Conservation (phyloP, 768 basidiomycete genomes). For the Candolleomyces eurysporus region DNA sequence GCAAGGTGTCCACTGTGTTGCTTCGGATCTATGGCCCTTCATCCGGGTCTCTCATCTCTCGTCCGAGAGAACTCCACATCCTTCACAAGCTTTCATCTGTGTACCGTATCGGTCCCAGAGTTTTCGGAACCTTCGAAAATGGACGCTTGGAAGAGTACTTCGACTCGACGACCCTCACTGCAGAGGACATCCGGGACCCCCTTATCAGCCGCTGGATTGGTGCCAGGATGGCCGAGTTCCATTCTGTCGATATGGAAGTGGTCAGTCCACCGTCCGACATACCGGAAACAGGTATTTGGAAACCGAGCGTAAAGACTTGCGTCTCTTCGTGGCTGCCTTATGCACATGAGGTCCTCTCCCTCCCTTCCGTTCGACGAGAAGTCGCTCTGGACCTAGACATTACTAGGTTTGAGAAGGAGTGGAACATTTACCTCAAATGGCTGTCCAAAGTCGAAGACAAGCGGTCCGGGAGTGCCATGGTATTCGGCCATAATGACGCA, state of each 20-base stretch:
- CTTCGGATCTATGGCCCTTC: conserved; percentile 92
- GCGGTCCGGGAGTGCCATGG: conserved; percentile 61
- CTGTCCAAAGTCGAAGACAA: conserved; percentile 44
- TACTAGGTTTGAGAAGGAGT: no score
- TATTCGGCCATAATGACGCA: conserved; percentile 91
- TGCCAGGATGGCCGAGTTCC: conserved; percentile 92
- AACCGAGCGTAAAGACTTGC: conserved; percentile 48
- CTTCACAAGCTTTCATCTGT: conserved; percentile 86
- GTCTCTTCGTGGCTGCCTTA: no score
- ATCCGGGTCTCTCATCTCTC: conserved; percentile 83
- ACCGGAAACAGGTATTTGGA: conserved; percentile 46
- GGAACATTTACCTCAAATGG: no score
- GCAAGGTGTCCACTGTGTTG: conserved; percentile 62
- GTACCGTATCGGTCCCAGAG: conserved; percentile 86
- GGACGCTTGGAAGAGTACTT: conserved; percentile 97
- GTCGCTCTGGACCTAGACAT: no score
- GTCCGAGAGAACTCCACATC: conserved; percentile 80
- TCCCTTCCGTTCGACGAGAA: no score
- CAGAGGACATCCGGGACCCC: conserved; percentile 75
- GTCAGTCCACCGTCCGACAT: conserved; percentile 48
- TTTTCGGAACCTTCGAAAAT: conserved; percentile 95
- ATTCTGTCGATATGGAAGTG: conserved; percentile 79
- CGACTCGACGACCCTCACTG: conserved; percentile 76
- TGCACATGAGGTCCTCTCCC: no score
- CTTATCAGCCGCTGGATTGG: conserved; percentile 82